Base-by-base conservation (phyloP, 495 filamentous ascomycete genomes). In the Hyaloscypha bicolor region DNA sequence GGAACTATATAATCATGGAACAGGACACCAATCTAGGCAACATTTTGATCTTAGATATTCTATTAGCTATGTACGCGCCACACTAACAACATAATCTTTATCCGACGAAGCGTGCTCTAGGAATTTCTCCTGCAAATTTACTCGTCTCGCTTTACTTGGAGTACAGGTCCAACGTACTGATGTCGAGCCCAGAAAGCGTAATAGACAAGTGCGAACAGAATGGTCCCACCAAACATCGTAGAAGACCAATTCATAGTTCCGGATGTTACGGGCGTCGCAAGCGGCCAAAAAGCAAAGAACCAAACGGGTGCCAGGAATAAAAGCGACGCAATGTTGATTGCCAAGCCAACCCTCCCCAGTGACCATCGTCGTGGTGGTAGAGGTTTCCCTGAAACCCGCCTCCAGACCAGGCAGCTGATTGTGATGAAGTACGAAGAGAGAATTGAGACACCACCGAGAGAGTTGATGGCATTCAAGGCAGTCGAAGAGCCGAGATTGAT, bases 401-500 rank as follows among this genome's bases (percentile, higher is more conserved):
- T 78, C 72, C 60, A 65, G 37, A 69, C 58, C 45, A 77, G 25
- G 69, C 69, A 29, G 69, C 76, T 45, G 71, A 84, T 48, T 25
- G 67, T 70, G 77, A 87, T 30, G 75, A 84, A 59, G 79, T 85
- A 55, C 73, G 84, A 63, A 75, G 83, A 65, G 74, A 81, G 55
- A 71, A 84, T 53, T 62, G 71, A 55, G 61, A 58, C 58, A 76
- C 83, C 66, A 73, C 79, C 25, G 72, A 83, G 70, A 70, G 84
- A 83, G 55, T 80, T 76, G 53, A 88, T 80, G 32, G 83, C 80
- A 68, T 84, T 83, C 66, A 89, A 80, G 5, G 85, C 86, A 5
- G 80, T 76, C 6, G 77, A 63, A 2, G 82, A 85, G 30, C 85
- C 86, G 62, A 90, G 80, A 67, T 87, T 86, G 75, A 90, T 86